phyloP scores from a whole-genome alignment of 495 filamentous ascomycete species.

The Pyrenula aspistea region DNA sequence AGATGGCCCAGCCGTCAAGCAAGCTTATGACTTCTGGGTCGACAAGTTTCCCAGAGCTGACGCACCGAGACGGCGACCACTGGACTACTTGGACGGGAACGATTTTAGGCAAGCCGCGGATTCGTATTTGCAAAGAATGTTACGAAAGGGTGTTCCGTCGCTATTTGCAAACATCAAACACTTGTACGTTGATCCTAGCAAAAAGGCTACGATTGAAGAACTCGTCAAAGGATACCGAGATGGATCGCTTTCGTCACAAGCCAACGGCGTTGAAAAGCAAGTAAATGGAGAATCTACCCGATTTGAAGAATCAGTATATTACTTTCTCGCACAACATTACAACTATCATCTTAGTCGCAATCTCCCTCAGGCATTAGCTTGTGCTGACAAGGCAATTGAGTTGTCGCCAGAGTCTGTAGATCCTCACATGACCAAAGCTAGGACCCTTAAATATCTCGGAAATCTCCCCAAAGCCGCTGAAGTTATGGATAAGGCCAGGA shows the following conservation, averaged over 20 bases:
- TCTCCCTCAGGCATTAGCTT: slow-evolving; percentile 65
- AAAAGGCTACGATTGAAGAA: slow-evolving; percentile 61
- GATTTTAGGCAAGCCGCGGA: slow-evolving; percentile 72
- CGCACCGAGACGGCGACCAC: slow-evolving; percentile 71
- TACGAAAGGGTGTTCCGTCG: slow-evolving; percentile 92
- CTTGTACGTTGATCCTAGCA: slow-evolving; percentile 64
- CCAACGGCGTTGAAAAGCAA: slow-evolving; percentile 33
- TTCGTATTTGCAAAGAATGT: slow-evolving; percentile 70
- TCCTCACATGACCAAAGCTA: slow-evolving; percentile 87
- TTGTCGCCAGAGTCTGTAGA: slow-evolving; percentile 70
- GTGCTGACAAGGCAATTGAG: slow-evolving; percentile 70
- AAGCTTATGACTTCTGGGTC: slow-evolving; percentile 71
- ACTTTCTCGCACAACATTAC: slow-evolving; percentile 94
- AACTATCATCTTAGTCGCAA: slow-evolving; percentile 83
- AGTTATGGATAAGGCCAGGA: slow-evolving; percentile 77
- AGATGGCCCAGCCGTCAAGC: slow-evolving; percentile 51
- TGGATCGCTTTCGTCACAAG: slow-evolving; percentile 23
- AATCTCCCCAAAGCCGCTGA: slow-evolving; percentile 69
- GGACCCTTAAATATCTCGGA: slow-evolving; percentile 89
- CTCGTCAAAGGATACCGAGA: slow-evolving; percentile 70
- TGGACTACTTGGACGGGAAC: slow-evolving; percentile 81
- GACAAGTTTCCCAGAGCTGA: slow-evolving; percentile 72
- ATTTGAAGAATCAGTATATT: slow-evolving; percentile 66
- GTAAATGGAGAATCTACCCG: slow-evolving; percentile 39
- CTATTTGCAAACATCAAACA: slow-evolving; percentile 93